Evolutionary conservation across 2,329 filamentous ascomycete species (phyloP).

Genomic region (Dryadomyces quercivorus): DNA sequence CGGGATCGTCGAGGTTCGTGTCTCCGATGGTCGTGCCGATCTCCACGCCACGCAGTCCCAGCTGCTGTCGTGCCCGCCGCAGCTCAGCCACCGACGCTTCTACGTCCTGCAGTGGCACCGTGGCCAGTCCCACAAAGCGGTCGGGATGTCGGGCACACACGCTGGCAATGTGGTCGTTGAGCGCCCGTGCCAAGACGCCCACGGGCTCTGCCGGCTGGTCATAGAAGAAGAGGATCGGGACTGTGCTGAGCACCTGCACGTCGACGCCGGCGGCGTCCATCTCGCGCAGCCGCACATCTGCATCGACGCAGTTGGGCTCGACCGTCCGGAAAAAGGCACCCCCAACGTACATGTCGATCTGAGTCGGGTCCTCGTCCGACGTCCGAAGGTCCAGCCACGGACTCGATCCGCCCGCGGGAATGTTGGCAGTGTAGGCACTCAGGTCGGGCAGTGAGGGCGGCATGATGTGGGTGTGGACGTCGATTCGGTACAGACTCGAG

Average conservation of each 20-base stretch:
- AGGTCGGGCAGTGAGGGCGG: not conserved
- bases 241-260: conserved; percentile 2
- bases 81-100: not conserved
- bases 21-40: conserved; percentile 1
- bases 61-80: not conserved
- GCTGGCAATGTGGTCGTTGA: conserved; percentile 1
- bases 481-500: not conserved
- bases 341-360: conserved; percentile 3
- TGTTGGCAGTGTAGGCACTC: not conserved
- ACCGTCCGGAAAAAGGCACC: conserved; percentile 1
- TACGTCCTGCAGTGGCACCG: conserved; percentile 1
- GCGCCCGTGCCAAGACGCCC: not conserved
- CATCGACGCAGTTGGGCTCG: conserved; percentile 3
- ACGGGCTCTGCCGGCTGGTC: conserved; percentile 1
- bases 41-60: conserved; percentile 1
- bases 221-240: conserved; percentile 3
- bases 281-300: not conserved
- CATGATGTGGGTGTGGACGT: conserved; percentile 3
- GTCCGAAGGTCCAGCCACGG: not conserved
- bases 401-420: not conserved
- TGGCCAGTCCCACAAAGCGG: not conserved
- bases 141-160: not conserved
- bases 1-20: not conserved
- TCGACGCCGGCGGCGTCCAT: conserved; percentile 2
- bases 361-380: not conserved